These are phyloP conservation scores for Oenanthe javanica DNA, from an alignment of 140 eudicot species.

Conservation along the genomic window DNA sequence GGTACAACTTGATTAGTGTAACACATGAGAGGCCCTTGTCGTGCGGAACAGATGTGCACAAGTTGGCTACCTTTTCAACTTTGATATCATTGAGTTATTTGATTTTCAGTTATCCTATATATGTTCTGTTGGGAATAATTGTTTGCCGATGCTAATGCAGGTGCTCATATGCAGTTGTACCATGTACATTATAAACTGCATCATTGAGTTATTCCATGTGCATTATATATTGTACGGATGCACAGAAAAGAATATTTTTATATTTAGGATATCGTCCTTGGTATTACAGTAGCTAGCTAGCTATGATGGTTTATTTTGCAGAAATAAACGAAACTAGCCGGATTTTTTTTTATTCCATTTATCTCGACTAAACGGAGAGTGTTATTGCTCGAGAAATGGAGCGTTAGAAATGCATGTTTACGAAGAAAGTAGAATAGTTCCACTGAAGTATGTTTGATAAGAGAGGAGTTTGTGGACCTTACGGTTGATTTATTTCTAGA, in stretches of 20 bases:
- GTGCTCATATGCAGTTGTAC: background rate
- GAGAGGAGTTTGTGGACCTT: background rate
- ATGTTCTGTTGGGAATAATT: too few relatives aligned
- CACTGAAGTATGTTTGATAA: background rate
- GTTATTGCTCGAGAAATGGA: background rate
- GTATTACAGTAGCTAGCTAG: too few relatives aligned
- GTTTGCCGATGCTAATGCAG: too few relatives aligned
- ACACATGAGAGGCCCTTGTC: conserved; percentile 1
- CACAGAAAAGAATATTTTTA: too few relatives aligned
- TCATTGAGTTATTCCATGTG: background rate
- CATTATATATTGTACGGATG: background rate
- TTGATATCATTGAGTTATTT: background rate
- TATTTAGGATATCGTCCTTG: too few relatives aligned
- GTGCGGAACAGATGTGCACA: background rate
- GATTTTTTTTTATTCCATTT: background rate
- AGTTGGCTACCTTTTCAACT: background rate
- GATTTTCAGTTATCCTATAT: background rate
- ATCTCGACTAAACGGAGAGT: too few relatives aligned
- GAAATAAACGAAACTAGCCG: too few relatives aligned
- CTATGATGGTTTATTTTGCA: too few relatives aligned
- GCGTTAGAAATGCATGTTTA: conserved; percentile 2
- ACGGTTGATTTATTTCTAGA: background rate
- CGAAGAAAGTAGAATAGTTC: background rate
- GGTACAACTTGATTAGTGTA: background rate
- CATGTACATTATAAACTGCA: background rate